phyloP scores from a whole-genome alignment of 371 early-diverging fungal genomes.

The Choanephora cucurbitarum region DNA sequence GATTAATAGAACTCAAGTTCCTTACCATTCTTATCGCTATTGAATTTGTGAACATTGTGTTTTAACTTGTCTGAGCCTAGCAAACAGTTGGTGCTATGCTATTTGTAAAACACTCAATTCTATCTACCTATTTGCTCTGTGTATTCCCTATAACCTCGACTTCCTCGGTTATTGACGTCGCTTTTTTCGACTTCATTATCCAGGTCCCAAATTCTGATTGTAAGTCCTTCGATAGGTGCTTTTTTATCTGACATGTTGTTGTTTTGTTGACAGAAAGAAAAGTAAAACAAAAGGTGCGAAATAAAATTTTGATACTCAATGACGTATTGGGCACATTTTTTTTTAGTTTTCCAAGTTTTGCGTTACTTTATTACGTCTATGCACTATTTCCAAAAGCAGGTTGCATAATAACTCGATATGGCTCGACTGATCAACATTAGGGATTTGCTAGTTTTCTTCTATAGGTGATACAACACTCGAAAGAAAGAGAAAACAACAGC shows the following conservation, averaged over 20 bases:
- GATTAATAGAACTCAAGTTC: background rate
- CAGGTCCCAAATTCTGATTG: conserved; percentile 14
- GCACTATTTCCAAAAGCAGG: no score
- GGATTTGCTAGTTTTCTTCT: no score
- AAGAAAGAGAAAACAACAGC: no score
- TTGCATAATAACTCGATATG: no score
- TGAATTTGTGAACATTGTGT: conserved; percentile 8
- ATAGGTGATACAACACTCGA: no score
- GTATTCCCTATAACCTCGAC: conserved; percentile 18
- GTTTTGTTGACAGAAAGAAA: background rate
- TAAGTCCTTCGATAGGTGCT: conserved; percentile 19
- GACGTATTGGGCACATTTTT: no score
- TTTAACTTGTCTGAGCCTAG: conserved; percentile 7
- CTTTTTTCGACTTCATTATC: background rate
- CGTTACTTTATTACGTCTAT: no score
- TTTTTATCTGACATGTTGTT: conserved; percentile 11
- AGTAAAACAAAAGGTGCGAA: background rate
- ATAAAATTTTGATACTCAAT: no score
- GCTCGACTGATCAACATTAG: no score
- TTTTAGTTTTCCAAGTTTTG: no score
- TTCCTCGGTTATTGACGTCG: conserved; percentile 2
- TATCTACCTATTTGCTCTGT: conserved; percentile 17
- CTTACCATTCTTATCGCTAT: background rate
- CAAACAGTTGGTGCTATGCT: no score
- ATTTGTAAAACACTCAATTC: no score